phyloP scores from a whole-genome alignment of 495 filamentous ascomycete genomes.

The Aspergillus indologenus region DNA sequence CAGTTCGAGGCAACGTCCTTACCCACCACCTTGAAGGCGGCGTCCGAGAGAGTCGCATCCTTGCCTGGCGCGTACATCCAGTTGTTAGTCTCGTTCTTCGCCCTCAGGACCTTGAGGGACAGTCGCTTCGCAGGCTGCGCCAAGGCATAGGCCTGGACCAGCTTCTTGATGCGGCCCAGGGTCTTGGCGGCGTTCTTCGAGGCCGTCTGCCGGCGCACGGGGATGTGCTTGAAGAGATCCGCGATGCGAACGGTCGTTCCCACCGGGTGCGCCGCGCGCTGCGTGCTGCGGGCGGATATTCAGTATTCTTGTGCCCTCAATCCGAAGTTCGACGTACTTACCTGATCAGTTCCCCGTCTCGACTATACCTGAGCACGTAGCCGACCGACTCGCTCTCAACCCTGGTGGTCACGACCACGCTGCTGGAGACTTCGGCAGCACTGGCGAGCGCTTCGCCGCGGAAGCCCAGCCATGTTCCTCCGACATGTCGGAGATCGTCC shows the following conservation, averaged over 20 bases:
- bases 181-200: conserved; percentile 61
- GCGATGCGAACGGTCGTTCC: conserved; percentile 74
- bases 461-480: conserved; percentile 75
- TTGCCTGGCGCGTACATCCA: conserved; percentile 69
- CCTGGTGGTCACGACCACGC: conserved; percentile 66
- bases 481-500: conserved; percentile 65
- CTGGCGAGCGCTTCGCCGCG: conserved; percentile 85
- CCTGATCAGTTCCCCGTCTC: conserved; percentile 49
- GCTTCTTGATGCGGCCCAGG: conserved; percentile 59
- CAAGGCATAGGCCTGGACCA: conserved; percentile 74
- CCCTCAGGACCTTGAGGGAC: conserved; percentile 63
- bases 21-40: conserved; percentile 68
- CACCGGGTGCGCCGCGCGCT: conserved; percentile 59
- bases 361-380: conserved; percentile 46
- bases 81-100: conserved; percentile 58
- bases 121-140: conserved; percentile 63
- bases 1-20: conserved; percentile 59
- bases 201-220: conserved; percentile 68
- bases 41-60: conserved; percentile 56
- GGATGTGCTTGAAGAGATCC: conserved; percentile 65
- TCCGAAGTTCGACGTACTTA: conserved; percentile 30
- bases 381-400: conserved; percentile 68
- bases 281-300: conserved; percentile 31
- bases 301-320: not conserved
- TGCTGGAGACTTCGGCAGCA: conserved; percentile 62